These are phyloP conservation scores for Heterobasidion annosum DNA, from an alignment of 1,284 basidiomycete species.

Conservation along the genomic window DNA sequence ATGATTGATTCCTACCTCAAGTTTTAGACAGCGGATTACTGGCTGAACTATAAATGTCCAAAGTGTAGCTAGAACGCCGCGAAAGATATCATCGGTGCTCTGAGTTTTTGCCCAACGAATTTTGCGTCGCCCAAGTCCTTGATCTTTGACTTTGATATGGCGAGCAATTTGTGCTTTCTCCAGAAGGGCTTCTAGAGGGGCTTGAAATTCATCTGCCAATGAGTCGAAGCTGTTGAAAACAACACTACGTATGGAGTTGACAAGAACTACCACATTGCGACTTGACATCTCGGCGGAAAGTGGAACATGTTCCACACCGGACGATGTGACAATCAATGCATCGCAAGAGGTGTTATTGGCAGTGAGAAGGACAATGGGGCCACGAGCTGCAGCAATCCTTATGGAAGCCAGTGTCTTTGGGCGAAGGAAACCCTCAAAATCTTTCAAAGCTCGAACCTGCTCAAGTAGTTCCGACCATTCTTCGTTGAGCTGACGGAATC, in stretches of 20 bases:
- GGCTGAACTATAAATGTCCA: neutral
- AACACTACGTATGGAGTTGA: neutral
- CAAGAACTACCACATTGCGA: neutral
- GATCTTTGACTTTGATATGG: no score
- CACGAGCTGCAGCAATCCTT: neutral
- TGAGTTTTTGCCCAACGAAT: neutral
- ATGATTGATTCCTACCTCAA: neutral
- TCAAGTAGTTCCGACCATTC: neutral
- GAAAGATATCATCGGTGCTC: neutral
- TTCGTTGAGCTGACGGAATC: neutral
- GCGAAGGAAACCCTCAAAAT: neutral
- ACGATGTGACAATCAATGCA: neutral
- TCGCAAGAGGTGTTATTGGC: neutral
- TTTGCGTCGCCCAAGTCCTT: neutral
- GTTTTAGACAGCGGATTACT: neutral
- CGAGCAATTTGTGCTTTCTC: no score
- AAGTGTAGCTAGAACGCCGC: neutral
- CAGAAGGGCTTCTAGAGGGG: no score
- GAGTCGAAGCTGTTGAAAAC: neutral
- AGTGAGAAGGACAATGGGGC: neutral
- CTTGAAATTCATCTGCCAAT: neutral
- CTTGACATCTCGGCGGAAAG: neutral
- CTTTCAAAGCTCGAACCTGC: neutral
- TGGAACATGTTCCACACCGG: neutral
- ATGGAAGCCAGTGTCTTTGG: neutral